Conservation (phyloP, 192 early-diverging fungal genomes). For the Podila epicladia region DNA sequence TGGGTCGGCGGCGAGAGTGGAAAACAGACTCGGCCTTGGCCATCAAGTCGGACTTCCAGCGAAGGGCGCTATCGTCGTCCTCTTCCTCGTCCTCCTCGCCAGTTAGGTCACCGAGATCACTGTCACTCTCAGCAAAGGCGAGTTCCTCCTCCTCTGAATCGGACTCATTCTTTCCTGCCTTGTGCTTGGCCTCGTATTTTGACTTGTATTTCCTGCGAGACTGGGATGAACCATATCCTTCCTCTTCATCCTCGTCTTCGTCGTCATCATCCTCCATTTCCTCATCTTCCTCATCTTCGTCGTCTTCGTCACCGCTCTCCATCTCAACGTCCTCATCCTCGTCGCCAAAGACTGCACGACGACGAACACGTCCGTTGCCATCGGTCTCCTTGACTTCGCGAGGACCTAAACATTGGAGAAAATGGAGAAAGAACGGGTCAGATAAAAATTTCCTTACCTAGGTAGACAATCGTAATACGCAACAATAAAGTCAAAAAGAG, state of each 20-base stretch:
- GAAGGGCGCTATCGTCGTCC: constrained; percentile 59
- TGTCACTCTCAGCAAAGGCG: constrained; percentile 79
- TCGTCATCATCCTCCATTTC: constrained; percentile 50
- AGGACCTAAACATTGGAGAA: constrained; percentile 13
- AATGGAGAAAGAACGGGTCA: no score
- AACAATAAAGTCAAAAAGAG: background rate
- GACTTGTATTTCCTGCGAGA: constrained; percentile 42
- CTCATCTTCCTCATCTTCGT: constrained; percentile 55
- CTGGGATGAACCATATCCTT: constrained; percentile 46
- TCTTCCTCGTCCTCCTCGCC: constrained; percentile 53
- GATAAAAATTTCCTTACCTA: no score
- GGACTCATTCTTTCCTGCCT: constrained; percentile 39
- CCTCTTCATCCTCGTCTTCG: constrained; percentile 38
- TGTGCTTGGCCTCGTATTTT: constrained; percentile 48
- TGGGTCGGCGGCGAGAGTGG: constrained; percentile 68
- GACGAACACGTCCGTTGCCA: constrained; percentile 55
- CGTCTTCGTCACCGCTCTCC: constrained; percentile 54
- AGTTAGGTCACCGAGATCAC: constrained; percentile 68
- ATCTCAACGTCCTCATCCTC: constrained; percentile 63
- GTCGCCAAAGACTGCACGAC: constrained; percentile 73
- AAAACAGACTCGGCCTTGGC: constrained; percentile 70
- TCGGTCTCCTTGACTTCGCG: constrained; percentile 45
- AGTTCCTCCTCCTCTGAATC: constrained; percentile 62
- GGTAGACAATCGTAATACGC: background rate
- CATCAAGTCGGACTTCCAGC: constrained; percentile 77